Evolutionary conservation across 2,329 filamentous ascomycete genomes (phyloP).

Genomic region (Nakataea oryzae): DNA sequence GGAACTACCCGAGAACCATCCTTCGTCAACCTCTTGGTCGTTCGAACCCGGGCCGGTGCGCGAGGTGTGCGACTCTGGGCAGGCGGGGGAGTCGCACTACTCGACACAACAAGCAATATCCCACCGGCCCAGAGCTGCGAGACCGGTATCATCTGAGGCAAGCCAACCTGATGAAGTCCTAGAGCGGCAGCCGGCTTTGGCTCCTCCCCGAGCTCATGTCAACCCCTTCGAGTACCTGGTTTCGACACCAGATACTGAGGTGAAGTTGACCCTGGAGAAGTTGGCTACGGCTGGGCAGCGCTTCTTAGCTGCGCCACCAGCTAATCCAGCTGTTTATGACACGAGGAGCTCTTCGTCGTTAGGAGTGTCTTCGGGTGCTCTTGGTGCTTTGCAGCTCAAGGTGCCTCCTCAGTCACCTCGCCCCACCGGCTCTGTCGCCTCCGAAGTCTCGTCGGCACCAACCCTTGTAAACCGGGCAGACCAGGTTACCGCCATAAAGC

Average conservation of each 20-base stretch:
- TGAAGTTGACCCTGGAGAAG: background rate
- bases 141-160: too few relatives aligned
- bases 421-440: background rate
- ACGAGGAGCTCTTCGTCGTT: background rate
- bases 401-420: background rate
- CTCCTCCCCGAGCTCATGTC: background rate
- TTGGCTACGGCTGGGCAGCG: background rate
- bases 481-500: background rate
- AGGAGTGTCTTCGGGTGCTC: background rate
- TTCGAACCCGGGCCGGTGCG: too few relatives aligned
- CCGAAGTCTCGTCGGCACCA: background rate
- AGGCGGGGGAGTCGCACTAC: too few relatives aligned
- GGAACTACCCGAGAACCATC: too few relatives aligned
- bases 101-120: too few relatives aligned
- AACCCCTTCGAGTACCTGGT: background rate
- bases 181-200: background rate
- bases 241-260: background rate
- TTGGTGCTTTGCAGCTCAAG: too few relatives aligned
- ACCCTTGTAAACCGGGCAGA: background rate
- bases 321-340: background rate
- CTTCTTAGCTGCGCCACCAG: background rate
- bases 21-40: background rate
- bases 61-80: background rate
- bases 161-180: too few relatives aligned
- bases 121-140: too few relatives aligned